Percentiles rank a stretch among this genome's conserved stretches.
phyloP scores from a whole-genome alignment of 106 monocot genomes.

The Dendrobium huoshanense region DNA sequence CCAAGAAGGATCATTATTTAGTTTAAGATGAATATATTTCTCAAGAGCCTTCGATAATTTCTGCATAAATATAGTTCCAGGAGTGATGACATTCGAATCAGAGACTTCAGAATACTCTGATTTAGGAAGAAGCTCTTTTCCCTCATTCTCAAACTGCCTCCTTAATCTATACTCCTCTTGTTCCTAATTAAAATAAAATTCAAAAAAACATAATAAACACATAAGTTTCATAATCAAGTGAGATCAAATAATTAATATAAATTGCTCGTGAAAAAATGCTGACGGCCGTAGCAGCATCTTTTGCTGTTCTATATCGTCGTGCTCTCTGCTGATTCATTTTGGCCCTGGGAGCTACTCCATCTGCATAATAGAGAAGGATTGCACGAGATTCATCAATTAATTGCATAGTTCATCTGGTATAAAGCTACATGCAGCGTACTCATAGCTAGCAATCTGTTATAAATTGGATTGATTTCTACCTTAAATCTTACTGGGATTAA shows the following conservation, averaged over 20 bases:
- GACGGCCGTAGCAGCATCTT: slow-evolving; percentile 38
- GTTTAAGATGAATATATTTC: slow-evolving; percentile 35
- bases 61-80: slow-evolving; percentile 59
- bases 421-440: not conserved
- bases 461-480: too few relatives aligned
- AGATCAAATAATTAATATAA: not conserved
- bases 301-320: slow-evolving; percentile 33
- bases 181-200: too few relatives aligned
- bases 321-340: slow-evolving; percentile 48
- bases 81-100: slow-evolving; percentile 20
- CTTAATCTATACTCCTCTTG: too few relatives aligned
- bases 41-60: slow-evolving; percentile 33
- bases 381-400: not conserved
- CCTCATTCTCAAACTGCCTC: too few relatives aligned
- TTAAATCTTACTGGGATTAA: too few relatives aligned
- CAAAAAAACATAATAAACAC: slow-evolving; percentile 10
- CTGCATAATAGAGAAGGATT: slow-evolving; percentile 13
- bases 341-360: slow-evolving; percentile 64
- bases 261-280: not conserved
- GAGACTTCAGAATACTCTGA: too few relatives aligned
- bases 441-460: not conserved
- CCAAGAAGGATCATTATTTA: slow-evolving; percentile 56
- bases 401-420: not conserved
- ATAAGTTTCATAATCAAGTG: not conserved
- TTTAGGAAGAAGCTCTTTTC: too few relatives aligned